Conservation (phyloP, 2,329 filamentous ascomycete genomes). For the Chaetothyriales sp. region DNA sequence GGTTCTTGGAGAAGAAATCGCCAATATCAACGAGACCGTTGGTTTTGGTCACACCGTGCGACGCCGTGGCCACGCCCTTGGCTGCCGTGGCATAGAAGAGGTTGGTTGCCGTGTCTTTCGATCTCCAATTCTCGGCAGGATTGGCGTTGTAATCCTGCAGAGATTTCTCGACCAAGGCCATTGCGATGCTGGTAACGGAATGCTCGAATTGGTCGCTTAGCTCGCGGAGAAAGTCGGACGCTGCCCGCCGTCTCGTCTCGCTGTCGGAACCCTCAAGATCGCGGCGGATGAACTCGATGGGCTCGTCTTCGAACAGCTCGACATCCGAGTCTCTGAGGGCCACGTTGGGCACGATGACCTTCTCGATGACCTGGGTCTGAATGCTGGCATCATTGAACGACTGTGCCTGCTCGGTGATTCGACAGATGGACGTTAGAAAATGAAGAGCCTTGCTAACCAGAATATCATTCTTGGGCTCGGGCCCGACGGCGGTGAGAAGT, state of each 20-base stretch:
- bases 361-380: constrained; percentile 78
- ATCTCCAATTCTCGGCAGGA: constrained; percentile 66
- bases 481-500: constrained; percentile 70
- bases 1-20: constrained; percentile 86
- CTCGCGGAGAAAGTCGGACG: constrained; percentile 84
- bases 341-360: constrained; percentile 89
- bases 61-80: constrained; percentile 74
- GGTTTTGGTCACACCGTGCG: constrained; percentile 78
- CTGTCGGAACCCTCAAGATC: constrained; percentile 94
- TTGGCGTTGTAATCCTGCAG: constrained; percentile 59
- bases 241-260: constrained; percentile 79
- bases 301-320: constrained; percentile 95
- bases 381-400: constrained; percentile 74
- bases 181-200: constrained; percentile 74
- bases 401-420: constrained; percentile 61
- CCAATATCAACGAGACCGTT: constrained; percentile 81
- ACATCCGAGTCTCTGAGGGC: constrained; percentile 83
- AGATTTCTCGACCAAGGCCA: constrained; percentile 75
- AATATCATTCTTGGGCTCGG: constrained; percentile 84
- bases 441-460: constrained; percentile 89
- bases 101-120: constrained; percentile 96
- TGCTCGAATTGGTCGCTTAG: constrained; percentile 79
- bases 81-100: constrained; percentile 89
- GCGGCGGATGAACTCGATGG: constrained; percentile 91
- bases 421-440: constrained; percentile 81